phyloP scores from a whole-genome alignment of 2,329 filamentous ascomycete genomes.

The Phaeomoniella chlamydospora region DNA sequence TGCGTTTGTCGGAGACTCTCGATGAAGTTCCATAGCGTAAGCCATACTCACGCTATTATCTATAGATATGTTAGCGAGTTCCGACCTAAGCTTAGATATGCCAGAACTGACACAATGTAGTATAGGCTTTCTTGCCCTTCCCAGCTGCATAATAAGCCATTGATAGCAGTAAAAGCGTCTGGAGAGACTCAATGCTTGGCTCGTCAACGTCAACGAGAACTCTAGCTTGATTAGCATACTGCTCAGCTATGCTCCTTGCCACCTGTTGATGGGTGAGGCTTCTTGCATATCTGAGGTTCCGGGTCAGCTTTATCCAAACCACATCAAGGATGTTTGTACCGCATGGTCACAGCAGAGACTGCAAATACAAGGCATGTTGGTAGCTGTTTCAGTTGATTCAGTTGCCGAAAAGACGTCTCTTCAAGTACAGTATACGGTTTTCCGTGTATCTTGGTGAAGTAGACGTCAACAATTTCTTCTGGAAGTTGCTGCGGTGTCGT shows the following conservation, averaged over 20 bases:
- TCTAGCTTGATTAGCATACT: slow-evolving; percentile 57
- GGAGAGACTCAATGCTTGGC: slow-evolving; percentile 63
- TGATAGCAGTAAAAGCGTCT: slow-evolving; percentile 60
- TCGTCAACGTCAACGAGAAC: slow-evolving; percentile 63
- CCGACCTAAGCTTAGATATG: slow-evolving; percentile 2
- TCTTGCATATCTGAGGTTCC: slow-evolving; percentile 50
- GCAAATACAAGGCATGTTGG: slow-evolving; percentile 35
- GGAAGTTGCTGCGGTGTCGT: slow-evolving; percentile 25
- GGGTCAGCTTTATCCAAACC: neutral
- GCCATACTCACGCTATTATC: slow-evolving; percentile 70
- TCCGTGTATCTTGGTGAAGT: slow-evolving; percentile 65
- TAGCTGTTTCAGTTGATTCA: slow-evolving; percentile 54
- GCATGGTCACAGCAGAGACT: slow-evolving; percentile 43
- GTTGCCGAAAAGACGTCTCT: slow-evolving; percentile 58
- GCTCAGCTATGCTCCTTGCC: slow-evolving; percentile 53
- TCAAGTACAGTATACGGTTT: slow-evolving; percentile 74
- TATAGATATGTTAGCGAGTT: slow-evolving; percentile 26
- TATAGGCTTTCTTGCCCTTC: slow-evolving; percentile 72
- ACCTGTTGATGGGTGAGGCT: slow-evolving; percentile 54
- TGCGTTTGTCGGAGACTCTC: slow-evolving; percentile 52
- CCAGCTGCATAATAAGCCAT: slow-evolving; percentile 64
- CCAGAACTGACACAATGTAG: slow-evolving; percentile 53
- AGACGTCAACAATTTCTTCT: slow-evolving; percentile 58
- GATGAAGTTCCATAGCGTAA: slow-evolving; percentile 65
- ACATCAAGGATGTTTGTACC: slow-evolving; percentile 25